A percentile compares a stretch with the other conserved stretches of the same genome.
phyloP scores from a whole-genome alignment of 352 stramenopile genomes.

The Saprolegnia parasitica region DNA sequence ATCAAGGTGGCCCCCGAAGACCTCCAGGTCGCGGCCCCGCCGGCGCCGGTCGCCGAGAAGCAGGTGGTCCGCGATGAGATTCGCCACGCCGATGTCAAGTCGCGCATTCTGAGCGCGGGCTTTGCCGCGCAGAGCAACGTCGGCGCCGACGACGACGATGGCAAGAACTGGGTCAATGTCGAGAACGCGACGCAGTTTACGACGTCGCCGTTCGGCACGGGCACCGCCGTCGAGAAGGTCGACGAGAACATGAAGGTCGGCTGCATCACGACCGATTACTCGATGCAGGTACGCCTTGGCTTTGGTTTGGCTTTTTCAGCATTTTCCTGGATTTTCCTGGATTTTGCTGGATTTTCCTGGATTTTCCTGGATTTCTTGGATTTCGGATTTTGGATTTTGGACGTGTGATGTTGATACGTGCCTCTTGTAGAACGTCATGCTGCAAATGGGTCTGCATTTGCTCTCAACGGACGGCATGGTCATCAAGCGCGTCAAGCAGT shows the following conservation, averaged over 20 bases:
- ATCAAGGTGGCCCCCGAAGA: conserved; percentile 36
- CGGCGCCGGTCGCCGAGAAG: conserved; percentile 29
- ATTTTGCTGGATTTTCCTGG: neutral
- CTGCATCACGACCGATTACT: conserved; percentile 86
- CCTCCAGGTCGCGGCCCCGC: conserved; percentile 31
- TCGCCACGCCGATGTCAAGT: conserved; percentile 78
- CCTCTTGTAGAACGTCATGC: conserved; percentile 61
- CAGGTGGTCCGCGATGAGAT: conserved; percentile 31
- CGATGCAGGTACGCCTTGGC: conserved; percentile 50
- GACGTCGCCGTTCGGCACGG: conserved; percentile 69
- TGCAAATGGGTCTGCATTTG: conserved; percentile 83
- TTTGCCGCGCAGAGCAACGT: conserved; percentile 75
- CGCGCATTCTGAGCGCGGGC: conserved; percentile 70
- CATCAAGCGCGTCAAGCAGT: conserved; percentile 89
- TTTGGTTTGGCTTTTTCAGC: neutral
- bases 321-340: neutral
- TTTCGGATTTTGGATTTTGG: too few species aligned
- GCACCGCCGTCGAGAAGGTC: conserved; percentile 58
- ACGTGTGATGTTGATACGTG: neutral
- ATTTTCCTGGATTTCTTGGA: neutral
- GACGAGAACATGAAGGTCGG: conserved; percentile 47
- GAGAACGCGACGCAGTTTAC: conserved; percentile 61
- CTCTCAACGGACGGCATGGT: conserved; percentile 79
- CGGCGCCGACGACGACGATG: conserved; percentile 71
- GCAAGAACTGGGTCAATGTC: conserved; percentile 83